Evolutionary conservation across 176 grass and related monocot genomes (phyloP).

Genomic region (Pontederia crassipes): DNA sequence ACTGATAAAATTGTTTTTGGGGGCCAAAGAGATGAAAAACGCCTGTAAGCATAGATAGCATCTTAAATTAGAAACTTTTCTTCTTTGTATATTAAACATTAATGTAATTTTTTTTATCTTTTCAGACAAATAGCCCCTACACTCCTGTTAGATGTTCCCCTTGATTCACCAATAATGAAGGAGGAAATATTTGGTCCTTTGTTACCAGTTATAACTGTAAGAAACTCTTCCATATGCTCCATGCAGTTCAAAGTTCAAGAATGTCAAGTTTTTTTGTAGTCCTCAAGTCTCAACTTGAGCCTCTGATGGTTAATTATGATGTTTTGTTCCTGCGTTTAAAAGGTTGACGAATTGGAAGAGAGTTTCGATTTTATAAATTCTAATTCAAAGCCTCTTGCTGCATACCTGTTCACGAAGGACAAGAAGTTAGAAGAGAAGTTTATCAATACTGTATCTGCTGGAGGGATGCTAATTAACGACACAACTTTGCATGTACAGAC

Average conservation of each 20-base stretch:
- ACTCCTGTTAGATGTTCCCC: constrained; percentile 62
- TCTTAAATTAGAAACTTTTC: background rate
- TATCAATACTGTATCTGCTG: constrained; percentile 37
- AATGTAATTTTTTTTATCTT: constrained; percentile 10
- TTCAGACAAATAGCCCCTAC: constrained; percentile 76
- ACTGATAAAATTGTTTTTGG: constrained; percentile 61
- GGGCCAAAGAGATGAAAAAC: constrained; percentile 54
- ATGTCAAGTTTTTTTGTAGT: background rate
- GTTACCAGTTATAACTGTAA: constrained; percentile 77
- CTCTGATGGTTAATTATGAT: no score
- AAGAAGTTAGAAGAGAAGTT: constrained; percentile 62
- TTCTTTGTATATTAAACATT: constrained; percentile 3
- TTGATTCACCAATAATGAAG: constrained; percentile 59
- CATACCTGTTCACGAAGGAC: constrained; percentile 81
- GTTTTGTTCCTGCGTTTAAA: background rate
- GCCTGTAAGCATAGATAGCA: constrained; percentile 36
- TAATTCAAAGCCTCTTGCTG: constrained; percentile 55
- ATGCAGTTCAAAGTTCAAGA: no score
- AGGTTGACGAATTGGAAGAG: constrained; percentile 83
- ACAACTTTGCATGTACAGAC: constrained; percentile 46
- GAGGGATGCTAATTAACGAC: constrained; percentile 74
- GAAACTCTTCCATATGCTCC: background rate
- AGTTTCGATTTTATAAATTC: constrained; percentile 34
- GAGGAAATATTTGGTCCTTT: constrained; percentile 76
- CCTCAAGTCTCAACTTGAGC: no score